These are phyloP conservation scores for Vitis rupestris DNA, from an alignment of 164 flowering plant genomes.

Conservation along the genomic window DNA sequence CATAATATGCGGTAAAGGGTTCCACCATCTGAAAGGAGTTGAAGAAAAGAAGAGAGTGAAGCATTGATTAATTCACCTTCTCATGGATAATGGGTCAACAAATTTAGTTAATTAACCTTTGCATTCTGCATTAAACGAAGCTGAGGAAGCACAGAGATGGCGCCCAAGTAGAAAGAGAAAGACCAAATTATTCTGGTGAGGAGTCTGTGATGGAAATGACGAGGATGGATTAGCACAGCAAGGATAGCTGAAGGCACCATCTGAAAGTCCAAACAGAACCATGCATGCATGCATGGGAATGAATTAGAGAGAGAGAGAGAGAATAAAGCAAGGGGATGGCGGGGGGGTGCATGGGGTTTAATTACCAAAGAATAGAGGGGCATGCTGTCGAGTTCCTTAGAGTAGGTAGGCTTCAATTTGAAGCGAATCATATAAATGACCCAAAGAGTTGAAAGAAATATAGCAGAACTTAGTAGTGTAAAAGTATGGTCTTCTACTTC, in stretches of 20 bases:
- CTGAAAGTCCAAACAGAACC: neutral
- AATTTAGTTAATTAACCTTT: conserved; percentile 1
- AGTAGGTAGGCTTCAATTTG: conserved; percentile 50
- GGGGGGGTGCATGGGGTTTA: too few relatives aligned
- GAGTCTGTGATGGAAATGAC: neutral
- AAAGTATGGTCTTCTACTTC: conserved; percentile 58
- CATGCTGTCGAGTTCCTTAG: conserved; percentile 47
- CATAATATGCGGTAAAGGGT: conserved; percentile 17
- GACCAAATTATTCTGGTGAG: conserved; percentile 7
- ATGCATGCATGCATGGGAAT: too few relatives aligned
- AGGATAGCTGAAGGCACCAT: conserved; percentile 8
- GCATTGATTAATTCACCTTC: too few relatives aligned
- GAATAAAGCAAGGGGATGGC: too few relatives aligned
- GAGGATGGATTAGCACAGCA: conserved; percentile 10
- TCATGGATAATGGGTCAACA: too few relatives aligned
- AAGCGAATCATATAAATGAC: conserved; percentile 59
- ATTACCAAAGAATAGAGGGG: conserved; percentile 43
- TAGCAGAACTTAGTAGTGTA: conserved; percentile 50
- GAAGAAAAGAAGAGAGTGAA: neutral
- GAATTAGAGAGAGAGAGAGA: too few relatives aligned
- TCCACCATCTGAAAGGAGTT: conserved; percentile 8
- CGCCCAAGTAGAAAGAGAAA: conserved; percentile 3
- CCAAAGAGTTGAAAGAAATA: conserved; percentile 52
- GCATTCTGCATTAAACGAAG: conserved; percentile 15
- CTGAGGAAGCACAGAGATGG: conserved; percentile 17